Evolutionary conservation across 73 alveolate genomes (phyloP).

Genomic region (Symbiodinium pilosum): DNA sequence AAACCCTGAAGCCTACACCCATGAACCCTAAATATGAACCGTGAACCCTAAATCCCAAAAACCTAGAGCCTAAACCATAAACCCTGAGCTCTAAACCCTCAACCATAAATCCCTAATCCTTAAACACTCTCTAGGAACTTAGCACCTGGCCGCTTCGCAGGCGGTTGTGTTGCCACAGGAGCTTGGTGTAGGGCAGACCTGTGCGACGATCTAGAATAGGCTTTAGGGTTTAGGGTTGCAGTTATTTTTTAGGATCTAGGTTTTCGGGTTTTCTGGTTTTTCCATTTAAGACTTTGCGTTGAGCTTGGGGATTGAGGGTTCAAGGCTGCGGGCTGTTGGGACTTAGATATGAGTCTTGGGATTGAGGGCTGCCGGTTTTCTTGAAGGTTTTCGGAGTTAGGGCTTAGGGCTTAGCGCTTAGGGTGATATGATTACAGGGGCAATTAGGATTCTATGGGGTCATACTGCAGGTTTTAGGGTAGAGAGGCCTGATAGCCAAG

Average conservation of each 20-base stretch:
- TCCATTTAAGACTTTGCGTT: not conserved
- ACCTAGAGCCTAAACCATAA: too few species aligned
- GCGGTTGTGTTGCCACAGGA: conserved; percentile 57
- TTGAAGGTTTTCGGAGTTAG: not conserved
- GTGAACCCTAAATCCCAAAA: too few species aligned
- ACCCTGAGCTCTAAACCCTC: too few species aligned
- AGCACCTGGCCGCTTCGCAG: conserved; percentile 25
- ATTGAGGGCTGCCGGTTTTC: not conserved
- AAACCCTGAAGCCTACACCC: too few species aligned
- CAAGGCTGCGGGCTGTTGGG: not conserved
- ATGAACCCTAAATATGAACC: too few species aligned
- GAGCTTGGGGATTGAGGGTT: not conserved
- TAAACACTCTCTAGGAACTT: not conserved
- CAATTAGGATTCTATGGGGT: not conserved
- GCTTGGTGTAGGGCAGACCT: conserved; percentile 30
- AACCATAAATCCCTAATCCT: too few species aligned
- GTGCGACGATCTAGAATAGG: not conserved
- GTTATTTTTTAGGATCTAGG: not conserved
- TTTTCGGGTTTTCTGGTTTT: not conserved
- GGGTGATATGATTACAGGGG: not conserved
- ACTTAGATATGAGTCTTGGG: not conserved
- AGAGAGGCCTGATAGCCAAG: not conserved
- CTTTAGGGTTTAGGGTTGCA: not conserved
- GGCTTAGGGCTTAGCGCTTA: not conserved
- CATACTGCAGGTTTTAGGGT: not conserved